phyloP scores from a whole-genome alignment of 148 eudicot genomes.

The Heliosperma pusillum region DNA sequence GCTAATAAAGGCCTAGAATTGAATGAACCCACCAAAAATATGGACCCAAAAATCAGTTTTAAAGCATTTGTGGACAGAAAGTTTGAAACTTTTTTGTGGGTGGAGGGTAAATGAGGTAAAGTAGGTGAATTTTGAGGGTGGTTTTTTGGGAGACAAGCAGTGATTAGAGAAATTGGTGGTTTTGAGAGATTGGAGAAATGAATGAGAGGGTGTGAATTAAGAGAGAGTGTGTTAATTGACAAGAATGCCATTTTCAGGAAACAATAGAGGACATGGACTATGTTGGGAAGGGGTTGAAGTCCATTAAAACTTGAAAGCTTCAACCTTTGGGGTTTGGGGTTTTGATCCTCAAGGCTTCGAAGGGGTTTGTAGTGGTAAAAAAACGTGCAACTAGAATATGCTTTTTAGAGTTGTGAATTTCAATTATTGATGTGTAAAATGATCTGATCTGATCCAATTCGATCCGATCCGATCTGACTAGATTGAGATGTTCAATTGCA shows the following conservation, averaged over 20 bases:
- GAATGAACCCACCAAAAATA: slow-evolving; percentile 49
- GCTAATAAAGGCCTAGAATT: slow-evolving; percentile 38
- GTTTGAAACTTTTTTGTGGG: slow-evolving; percentile 31
- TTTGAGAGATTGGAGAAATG: slow-evolving; percentile 11
- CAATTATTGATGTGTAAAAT: too few species aligned
- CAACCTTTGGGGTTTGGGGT: neutral
- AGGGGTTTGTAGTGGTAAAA: neutral
- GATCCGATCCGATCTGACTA: too few species aligned
- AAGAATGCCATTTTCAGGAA: slow-evolving; percentile 12
- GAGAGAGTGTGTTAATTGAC: slow-evolving; percentile 11
- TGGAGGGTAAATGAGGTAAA: slow-evolving; percentile 10
- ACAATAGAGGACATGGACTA: neutral
- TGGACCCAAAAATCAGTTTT: slow-evolving; percentile 56
- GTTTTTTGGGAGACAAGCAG: neutral
- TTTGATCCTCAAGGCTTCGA: neutral
- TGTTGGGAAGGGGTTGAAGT: neutral
- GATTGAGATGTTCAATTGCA: too few species aligned
- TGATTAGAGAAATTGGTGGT: slow-evolving; percentile 1
- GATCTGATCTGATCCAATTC: too few species aligned
- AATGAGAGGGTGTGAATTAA: slow-evolving; percentile 3
- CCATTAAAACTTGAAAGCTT: slow-evolving; percentile 11
- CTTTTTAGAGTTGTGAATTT: too few species aligned
- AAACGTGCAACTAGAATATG: too few species aligned
- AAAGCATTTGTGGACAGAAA: slow-evolving; percentile 35
- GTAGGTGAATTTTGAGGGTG: slow-evolving; percentile 4